phyloP scores from a whole-genome alignment of 2,329 filamentous ascomycete species.

The Metarhizium anisopliae region DNA sequence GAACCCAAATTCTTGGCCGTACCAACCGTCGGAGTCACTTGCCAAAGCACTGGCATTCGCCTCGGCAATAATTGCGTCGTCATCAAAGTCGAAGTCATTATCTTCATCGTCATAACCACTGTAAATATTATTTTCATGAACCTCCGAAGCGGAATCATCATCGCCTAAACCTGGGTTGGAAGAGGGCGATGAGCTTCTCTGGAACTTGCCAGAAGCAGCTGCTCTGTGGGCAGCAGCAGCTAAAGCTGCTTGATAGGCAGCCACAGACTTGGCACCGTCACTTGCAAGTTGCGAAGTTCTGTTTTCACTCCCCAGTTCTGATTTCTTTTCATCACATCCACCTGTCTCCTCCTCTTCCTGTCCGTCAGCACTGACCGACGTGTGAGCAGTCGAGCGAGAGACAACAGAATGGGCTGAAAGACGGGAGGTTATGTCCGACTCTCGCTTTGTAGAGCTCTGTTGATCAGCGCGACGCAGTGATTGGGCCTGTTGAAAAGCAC shows the following conservation, averaged over 20 bases:
- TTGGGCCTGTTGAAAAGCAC: constrained; percentile 46
- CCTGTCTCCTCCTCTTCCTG: not conserved
- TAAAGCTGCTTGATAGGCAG: constrained; percentile 74
- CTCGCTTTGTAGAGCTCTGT: constrained; percentile 24
- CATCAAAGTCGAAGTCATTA: constrained; percentile 62
- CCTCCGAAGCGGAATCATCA: constrained; percentile 3
- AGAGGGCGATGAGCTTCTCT: constrained; percentile 42
- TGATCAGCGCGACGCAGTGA: constrained; percentile 30
- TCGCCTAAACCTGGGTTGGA: constrained; percentile 9
- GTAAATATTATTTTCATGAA: constrained; percentile 11
- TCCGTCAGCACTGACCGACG: constrained; percentile 33
- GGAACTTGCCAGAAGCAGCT: constrained; percentile 66
- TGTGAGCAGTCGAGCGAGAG: constrained; percentile 43
- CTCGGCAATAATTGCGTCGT: constrained; percentile 87
- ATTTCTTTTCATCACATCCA: not conserved
- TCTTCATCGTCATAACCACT: constrained; percentile 51
- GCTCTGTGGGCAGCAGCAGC: constrained; percentile 74
- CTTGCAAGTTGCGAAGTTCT: constrained; percentile 4
- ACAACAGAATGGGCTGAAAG: constrained; percentile 34
- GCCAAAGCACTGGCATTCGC: constrained; percentile 91
- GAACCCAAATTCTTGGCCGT: constrained; percentile 94
- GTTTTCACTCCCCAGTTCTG: not conserved
- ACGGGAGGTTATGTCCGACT: constrained; percentile 37
- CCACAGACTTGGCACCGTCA: constrained; percentile 23
- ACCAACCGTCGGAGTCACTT: constrained; percentile 87